Conservation (phyloP, 768 basidiomycete species). For the Suillus hirtellus region DNA sequence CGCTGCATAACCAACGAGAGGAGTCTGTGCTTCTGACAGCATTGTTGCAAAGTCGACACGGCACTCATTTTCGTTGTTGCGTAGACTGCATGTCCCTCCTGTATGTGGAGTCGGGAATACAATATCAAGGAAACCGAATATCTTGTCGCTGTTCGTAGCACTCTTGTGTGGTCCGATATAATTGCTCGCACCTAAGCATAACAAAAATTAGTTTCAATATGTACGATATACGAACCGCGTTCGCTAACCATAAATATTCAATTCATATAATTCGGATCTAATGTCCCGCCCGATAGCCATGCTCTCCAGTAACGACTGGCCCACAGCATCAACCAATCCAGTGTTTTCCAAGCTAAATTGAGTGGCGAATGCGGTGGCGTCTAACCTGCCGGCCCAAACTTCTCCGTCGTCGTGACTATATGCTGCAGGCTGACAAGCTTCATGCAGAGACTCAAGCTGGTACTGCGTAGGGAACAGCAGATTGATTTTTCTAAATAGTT, state of each 20-base stretch:
- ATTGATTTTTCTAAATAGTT: background rate
- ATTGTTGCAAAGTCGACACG: slow-evolving; percentile 38
- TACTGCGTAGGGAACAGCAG: background rate
- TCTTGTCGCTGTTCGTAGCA: slow-evolving; percentile 42
- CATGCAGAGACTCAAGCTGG: slow-evolving; percentile 26
- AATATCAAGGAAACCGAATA: slow-evolving; percentile 55
- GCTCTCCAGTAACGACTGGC: slow-evolving; percentile 23
- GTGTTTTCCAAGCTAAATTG: slow-evolving; percentile 30
- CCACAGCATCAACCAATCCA: slow-evolving; percentile 31
- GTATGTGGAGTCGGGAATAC: slow-evolving; percentile 48
- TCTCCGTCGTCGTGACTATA: slow-evolving; percentile 39
- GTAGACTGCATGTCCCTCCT: slow-evolving; percentile 45
- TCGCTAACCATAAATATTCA: slow-evolving; percentile 45
- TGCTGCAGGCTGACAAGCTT: slow-evolving; percentile 40
- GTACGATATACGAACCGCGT: background rate
- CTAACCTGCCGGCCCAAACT: slow-evolving; percentile 45
- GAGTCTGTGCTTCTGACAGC: slow-evolving; percentile 11
- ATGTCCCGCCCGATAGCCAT: slow-evolving; percentile 22
- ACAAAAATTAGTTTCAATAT: background rate
- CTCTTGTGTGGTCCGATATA: slow-evolving; percentile 56
- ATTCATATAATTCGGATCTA: slow-evolving; percentile 41
- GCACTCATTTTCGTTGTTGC: slow-evolving; percentile 35
- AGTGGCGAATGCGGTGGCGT: slow-evolving; percentile 34
- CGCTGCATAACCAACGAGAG: slow-evolving; percentile 38
- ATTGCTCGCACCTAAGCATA: slow-evolving; percentile 35